Evolutionary conservation across 148 eudicot genomes (phyloP), one percentile per base, ranked within the genome.

Genomic region (Salicornia ramosissima): DNA sequence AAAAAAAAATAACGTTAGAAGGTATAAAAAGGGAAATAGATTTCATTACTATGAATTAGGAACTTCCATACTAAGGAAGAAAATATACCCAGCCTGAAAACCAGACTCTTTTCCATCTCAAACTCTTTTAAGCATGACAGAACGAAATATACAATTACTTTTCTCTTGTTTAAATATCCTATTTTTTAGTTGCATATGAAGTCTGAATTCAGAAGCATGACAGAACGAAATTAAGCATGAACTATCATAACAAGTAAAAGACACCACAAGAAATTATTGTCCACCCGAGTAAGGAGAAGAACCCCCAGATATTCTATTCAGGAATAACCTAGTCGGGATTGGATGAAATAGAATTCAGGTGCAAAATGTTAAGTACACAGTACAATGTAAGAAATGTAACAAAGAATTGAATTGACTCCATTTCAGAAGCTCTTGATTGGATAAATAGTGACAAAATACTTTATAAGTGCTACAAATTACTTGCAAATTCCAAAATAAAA

Each of bases 1-100:
- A 65, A 54, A 71, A 67, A 67, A 50, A 18, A 28, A 78, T 39
- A 58, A 21, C 22, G 68, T 57, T 67, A 72, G 47, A 69, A 67
- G 5, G 16, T 36, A 28, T 71, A 40, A 25, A 29, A 22, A 16
- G 29, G 39, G 49, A 24, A 43, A 29, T 55, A n/a, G 3, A 5
- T 62, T 8, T 30, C 2, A 7, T n/a, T 33, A 19, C 45, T 3
- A 36, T 36, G 5, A 36, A 36, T 8, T 8, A 36, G 8, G 40
- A 36, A 36, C 40, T 36, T 36, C 40, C 40, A 36, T 36, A 36
- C 4, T 36, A 36, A 36, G 8, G 40, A 36, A 8, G 8, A 36
- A 36, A 36, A 36, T 3, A 36, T 36, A 36, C 8, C 40, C 4
- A 3, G 40, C 40, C 40, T 36, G 40, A 8, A 8, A 36, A 36